phyloP scores from a whole-genome alignment of 2,329 filamentous ascomycete species.

The Aspergillus neotritici region DNA sequence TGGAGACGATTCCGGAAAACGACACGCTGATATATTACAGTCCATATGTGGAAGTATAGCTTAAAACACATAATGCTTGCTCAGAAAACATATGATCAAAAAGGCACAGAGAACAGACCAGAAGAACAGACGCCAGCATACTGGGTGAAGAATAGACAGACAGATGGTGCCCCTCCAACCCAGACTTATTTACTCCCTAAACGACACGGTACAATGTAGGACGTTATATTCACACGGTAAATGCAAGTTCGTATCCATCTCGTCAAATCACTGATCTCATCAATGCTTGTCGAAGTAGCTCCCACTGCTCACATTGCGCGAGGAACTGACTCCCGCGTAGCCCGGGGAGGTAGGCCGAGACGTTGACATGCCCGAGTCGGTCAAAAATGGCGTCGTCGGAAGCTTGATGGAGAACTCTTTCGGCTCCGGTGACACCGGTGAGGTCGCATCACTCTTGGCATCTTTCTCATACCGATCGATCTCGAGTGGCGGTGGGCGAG shows the following conservation, averaged over 20 bases:
- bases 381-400: slow-evolving; percentile 44
- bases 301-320: slow-evolving; percentile 28
- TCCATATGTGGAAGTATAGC: background rate
- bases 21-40: too few relatives aligned
- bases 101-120: background rate
- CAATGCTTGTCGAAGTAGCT: slow-evolving; percentile 36
- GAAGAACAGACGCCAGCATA: slow-evolving; percentile 1
- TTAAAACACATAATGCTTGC: background rate
- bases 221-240: slow-evolving; percentile 10
- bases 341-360: slow-evolving; percentile 50
- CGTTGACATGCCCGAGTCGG: slow-evolving; percentile 47
- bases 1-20: too few relatives aligned
- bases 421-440: slow-evolving; percentile 22
- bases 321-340: slow-evolving; percentile 38
- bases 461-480: slow-evolving; percentile 74
- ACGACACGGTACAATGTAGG: slow-evolving; percentile 5
- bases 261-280: slow-evolving; percentile 21
- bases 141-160: slow-evolving; percentile 2
- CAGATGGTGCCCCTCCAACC: slow-evolving; percentile 9
- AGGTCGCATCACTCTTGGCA: slow-evolving; percentile 45
- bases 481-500: slow-evolving; percentile 45
- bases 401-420: slow-evolving; percentile 45
- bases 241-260: slow-evolving; percentile 13
- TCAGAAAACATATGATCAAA: background rate
- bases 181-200: slow-evolving; percentile 18